Percentiles rank a stretch among this genome's conserved stretches.
These are phyloP conservation scores for Phellinidium pouzarii DNA, from an alignment of 1,284 basidiomycete species.

Conservation along the genomic window DNA sequence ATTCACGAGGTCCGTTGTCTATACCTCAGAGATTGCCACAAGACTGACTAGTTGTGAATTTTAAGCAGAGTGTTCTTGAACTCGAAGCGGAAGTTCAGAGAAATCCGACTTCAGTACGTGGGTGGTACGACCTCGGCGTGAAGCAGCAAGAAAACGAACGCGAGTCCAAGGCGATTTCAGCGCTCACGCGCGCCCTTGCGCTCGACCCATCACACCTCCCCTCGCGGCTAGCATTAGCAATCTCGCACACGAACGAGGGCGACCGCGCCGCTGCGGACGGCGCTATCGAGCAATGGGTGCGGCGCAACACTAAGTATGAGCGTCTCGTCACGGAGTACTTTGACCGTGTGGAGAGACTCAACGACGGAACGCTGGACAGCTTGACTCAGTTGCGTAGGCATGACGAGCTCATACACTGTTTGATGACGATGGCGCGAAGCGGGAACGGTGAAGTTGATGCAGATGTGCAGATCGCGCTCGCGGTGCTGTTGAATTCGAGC, in stretches of 20 bases:
- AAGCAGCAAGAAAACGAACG: conserved; percentile 99
- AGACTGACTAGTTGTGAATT: not conserved
- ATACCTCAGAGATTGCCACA: not conserved
- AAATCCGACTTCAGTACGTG: conserved; percentile 62
- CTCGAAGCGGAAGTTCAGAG: conserved; percentile 87
- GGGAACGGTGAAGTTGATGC: conserved; percentile 68
- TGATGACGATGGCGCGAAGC: conserved; percentile 64
- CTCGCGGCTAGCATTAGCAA: conserved; percentile 87
- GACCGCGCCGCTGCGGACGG: conserved; percentile 68
- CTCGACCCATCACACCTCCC: conserved; percentile 73
- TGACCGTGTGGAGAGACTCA: conserved; percentile 29
- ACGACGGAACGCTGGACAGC: conserved; percentile 34
- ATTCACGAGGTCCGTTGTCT: conserved; percentile 50
- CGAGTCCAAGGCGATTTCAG: conserved; percentile 85
- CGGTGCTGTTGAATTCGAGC: conserved; percentile 86
- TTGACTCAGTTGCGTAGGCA: conserved; percentile 35
- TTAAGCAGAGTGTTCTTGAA: conserved; percentile 73
- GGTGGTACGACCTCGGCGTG: conserved; percentile 91
- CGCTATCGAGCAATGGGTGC: conserved; percentile 82
- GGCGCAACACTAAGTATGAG: conserved; percentile 49
- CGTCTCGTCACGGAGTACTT: conserved; percentile 38
- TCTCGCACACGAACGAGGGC: conserved; percentile 91
- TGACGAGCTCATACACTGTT: conserved; percentile 40
- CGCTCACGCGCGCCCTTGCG: conserved; percentile 75
- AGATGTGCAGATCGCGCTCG: conserved; percentile 93